A percentile compares a stretch with the other conserved stretches of the same genome.
phyloP scores from a whole-genome alignment of 2,329 filamentous ascomycete genomes.

The Geosmithia flava region DNA sequence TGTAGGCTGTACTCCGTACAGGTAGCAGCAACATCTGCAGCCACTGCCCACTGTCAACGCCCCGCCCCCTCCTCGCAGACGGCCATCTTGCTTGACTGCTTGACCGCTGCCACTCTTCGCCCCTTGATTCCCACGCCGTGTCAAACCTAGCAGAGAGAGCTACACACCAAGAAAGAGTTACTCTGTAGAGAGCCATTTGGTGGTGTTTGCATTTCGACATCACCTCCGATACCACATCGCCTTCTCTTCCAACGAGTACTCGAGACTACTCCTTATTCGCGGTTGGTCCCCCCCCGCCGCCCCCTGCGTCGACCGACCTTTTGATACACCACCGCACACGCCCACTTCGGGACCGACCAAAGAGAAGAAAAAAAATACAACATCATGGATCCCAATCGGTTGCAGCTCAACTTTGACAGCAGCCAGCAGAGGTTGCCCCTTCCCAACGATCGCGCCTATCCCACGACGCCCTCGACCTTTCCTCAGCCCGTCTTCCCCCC shows the following conservation, averaged over 20 bases:
- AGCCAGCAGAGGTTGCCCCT: slow-evolving; percentile 47
- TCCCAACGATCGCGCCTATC: slow-evolving; percentile 56
- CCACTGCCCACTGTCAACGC: background rate
- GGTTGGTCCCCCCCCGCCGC: background rate
- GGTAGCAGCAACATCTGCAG: too few relatives aligned
- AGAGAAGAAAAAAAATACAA: background rate
- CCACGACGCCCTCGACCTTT: slow-evolving; percentile 89
- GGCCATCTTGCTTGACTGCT: background rate
- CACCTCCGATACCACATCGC: too few relatives aligned
- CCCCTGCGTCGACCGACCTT: too few relatives aligned
- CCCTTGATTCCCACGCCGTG: too few relatives aligned
- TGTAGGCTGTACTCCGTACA: too few relatives aligned
- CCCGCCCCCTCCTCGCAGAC: background rate
- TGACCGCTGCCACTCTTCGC: background rate
- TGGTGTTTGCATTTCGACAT: too few relatives aligned
- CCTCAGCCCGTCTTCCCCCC: slow-evolving; percentile 68
- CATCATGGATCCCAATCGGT: slow-evolving; percentile 42
- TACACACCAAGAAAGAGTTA: too few relatives aligned
- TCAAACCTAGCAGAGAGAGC: too few relatives aligned
- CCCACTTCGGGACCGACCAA: background rate
- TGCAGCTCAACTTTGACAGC: slow-evolving; percentile 56
- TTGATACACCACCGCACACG: background rate
- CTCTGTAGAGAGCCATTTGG: too few relatives aligned
- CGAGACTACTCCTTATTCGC: too few relatives aligned
- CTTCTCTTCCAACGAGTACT: too few relatives aligned